phyloP scores from a whole-genome alignment of 192 early-diverging fungal species.

The Coemansia sp. region DNA sequence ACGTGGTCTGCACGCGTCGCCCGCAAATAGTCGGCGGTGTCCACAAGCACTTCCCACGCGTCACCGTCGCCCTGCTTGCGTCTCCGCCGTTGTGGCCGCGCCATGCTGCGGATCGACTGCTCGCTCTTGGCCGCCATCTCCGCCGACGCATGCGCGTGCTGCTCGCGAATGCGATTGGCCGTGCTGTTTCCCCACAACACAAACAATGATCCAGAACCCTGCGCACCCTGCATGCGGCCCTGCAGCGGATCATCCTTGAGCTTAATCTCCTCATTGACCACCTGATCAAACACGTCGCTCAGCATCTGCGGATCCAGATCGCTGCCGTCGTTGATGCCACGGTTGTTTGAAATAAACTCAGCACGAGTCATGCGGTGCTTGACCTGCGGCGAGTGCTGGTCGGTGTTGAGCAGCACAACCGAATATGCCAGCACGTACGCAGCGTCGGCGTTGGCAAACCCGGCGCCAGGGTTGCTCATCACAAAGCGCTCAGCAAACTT shows the following conservation, averaged over 20 bases:
- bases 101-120: conserved; percentile 65
- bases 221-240: conserved; percentile 27
- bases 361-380: conserved; percentile 80
- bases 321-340: conserved; percentile 85
- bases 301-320: conserved; percentile 76
- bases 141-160: conserved; percentile 61
- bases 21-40: conserved; percentile 59
- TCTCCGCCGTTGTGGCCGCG: conserved; percentile 47
- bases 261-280: conserved; percentile 81
- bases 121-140: conserved; percentile 73
- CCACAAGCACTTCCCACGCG: conserved; percentile 40
- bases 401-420: conserved; percentile 92
- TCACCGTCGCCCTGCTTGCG: not conserved
- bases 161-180: conserved; percentile 54
- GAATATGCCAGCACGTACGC: conserved; percentile 93
- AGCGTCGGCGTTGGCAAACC: conserved; percentile 89
- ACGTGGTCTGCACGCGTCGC: conserved; percentile 86
- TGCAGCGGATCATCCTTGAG: conserved; percentile 81
- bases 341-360: conserved; percentile 89
- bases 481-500: conserved; percentile 94
- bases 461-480: conserved; percentile 71
- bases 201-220: conserved; percentile 40
- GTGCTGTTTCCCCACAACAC: conserved; percentile 47
- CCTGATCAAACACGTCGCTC: conserved; percentile 77
- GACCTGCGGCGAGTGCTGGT: conserved; percentile 84